These are phyloP conservation scores for Talaromyces sp. DNA, from an alignment of 2,329 filamentous ascomycete species.

Conservation along the genomic window DNA sequence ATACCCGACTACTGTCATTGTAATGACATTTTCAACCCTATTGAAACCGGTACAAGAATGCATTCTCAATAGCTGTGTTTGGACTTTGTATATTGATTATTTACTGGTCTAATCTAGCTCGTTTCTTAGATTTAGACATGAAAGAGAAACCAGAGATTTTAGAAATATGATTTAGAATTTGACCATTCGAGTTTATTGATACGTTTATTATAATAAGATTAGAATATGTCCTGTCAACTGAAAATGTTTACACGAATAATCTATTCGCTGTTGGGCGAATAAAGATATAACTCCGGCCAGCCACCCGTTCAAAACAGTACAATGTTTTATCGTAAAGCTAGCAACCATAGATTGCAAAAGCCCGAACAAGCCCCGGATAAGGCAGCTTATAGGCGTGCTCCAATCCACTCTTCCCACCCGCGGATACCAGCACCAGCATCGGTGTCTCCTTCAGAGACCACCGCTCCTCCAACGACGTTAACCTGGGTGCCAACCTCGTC, in stretches of 20 bases:
- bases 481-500: conserved; percentile 72
- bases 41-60: not conserved
- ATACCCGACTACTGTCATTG: not conserved
- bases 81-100: not conserved
- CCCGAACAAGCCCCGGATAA: not conserved
- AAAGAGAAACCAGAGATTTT: not conserved
- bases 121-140: not conserved
- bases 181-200: not conserved
- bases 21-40: not conserved
- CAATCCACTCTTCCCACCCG: conserved; percentile 90
- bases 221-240: not conserved
- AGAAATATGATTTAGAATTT: not conserved
- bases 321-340: not conserved
- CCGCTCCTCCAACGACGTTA: conserved; percentile 64
- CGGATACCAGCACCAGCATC: conserved; percentile 64
- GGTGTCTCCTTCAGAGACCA: conserved; percentile 51
- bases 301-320: not conserved
- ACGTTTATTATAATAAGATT: not conserved
- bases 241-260: not conserved
- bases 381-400: conserved; percentile 56
- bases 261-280: not conserved
- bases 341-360: not conserved
- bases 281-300: not conserved
- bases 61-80: not conserved
- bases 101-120: not conserved